Base-by-base conservation (phyloP, 2,329 filamentous ascomycete species). In the Cordyceps militaris region DNA sequence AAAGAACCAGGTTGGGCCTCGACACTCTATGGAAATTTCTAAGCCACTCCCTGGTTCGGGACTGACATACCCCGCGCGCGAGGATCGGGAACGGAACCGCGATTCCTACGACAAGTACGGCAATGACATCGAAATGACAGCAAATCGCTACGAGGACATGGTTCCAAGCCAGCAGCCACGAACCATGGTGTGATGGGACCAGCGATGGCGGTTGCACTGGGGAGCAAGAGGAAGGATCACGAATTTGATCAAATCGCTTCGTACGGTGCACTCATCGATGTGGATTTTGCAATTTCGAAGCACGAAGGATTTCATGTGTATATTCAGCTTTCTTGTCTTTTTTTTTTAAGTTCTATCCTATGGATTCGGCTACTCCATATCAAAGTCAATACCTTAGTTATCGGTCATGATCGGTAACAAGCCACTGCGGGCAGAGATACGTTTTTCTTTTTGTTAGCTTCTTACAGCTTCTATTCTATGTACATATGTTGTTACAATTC, bases 121-220 rank as follows among this genome's bases (percentile, higher is more conserved):
- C 48, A 66, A 69, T 16, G 78, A 79, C 48, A 71, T 82, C 44
- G 79, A 83, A 62, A 71, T 77, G 64, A 76, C 76, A 60, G 75
- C 79, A 3, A 74, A 77, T 59, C 74, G 79, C 43, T 84, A 84
- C 61, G 81, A 84, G 66, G 81, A 84, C 61, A 80, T 83, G 79
- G 64, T 79, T 23, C 79, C 79, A 28, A 71, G 79, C 46, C 72
- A 76, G 59, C 73, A 76, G 48, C 81, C 81, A 11, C 71, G 74
- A 66, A 73, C 68, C 16, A 71, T 75, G 69, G 71, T 76, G 10
- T 76, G 59, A 59, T 28, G 23, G 24, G 34, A 14, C 9, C 14
- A 19, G 32, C 16, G 4, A 28, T 3, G 38, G 9, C 11, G 32
- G 23, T 9, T 42, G 40, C 34, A 40, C 26, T 10, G 30, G 38